Percentiles rank a stretch among this genome's conserved stretches.
These are phyloP conservation scores for Pythium folliculosum DNA, from an alignment of 352 stramenopile genomes.

Conservation along the genomic window DNA sequence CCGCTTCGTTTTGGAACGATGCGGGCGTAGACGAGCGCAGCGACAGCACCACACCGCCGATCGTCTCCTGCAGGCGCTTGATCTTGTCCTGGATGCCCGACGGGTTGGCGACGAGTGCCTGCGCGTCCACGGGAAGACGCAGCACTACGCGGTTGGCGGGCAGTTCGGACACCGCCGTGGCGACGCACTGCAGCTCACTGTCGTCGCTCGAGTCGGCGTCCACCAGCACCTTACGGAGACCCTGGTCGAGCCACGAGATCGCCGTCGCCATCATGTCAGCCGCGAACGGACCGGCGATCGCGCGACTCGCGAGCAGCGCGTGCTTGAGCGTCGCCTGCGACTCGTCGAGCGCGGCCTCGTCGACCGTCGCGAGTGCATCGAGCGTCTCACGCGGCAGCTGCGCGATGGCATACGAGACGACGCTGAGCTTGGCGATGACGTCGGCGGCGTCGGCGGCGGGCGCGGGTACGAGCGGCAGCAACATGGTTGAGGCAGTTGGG, in stretches of 20 bases:
- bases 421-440: conserved; percentile 46
- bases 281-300: conserved; percentile 64
- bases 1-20: conserved; percentile 27
- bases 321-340: conserved; percentile 43
- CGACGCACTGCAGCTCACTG: conserved; percentile 48
- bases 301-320: conserved; percentile 45
- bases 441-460: conserved; percentile 1
- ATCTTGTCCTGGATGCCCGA: conserved; percentile 39
- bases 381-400: conserved; percentile 38
- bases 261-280: conserved; percentile 55
- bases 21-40: conserved; percentile 27
- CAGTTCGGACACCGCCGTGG: conserved; percentile 62
- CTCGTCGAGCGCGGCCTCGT: conserved; percentile 23
- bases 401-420: conserved; percentile 44
- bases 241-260: conserved; percentile 69
- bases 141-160: conserved; percentile 63
- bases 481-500: conserved; percentile 22
- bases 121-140: conserved; percentile 47
- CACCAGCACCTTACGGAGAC: conserved; percentile 56
- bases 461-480: conserved; percentile 32
- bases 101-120: conserved; percentile 25
- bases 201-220: conserved; percentile 47
- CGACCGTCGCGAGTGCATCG: conserved; percentile 17
- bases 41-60: conserved; percentile 51
- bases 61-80: conserved; percentile 34